phyloP scores from a whole-genome alignment of 768 basidiomycete genomes.

The Scleroderma bovista region DNA sequence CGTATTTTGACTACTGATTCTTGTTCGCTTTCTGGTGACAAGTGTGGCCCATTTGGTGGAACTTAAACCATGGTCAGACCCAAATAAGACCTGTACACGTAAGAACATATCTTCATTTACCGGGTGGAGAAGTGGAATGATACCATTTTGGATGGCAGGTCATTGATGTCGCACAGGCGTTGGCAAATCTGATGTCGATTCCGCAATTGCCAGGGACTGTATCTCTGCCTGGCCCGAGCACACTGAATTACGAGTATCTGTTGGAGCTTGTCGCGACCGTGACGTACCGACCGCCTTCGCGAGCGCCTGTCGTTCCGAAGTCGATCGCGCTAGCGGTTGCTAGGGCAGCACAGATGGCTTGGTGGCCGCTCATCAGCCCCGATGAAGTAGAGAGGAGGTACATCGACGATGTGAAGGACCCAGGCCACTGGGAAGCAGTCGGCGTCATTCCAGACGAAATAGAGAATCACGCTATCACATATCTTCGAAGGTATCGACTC shows the following conservation, averaged over 20 bases:
- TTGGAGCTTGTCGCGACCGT: slow-evolving; percentile 73
- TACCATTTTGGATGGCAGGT: slow-evolving; percentile 45
- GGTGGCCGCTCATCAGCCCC: slow-evolving; percentile 91
- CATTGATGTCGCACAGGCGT: slow-evolving; percentile 88
- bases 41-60: slow-evolving; percentile 95
- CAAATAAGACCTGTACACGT: slow-evolving; percentile 90
- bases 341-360: slow-evolving; percentile 54
- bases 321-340: slow-evolving; percentile 59
- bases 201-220: slow-evolving; percentile 63
- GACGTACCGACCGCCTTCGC: slow-evolving; percentile 69
- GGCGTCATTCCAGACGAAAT: slow-evolving; percentile 79
- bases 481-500: slow-evolving; percentile 83
- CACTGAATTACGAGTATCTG: slow-evolving; percentile 77
- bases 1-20: slow-evolving; percentile 11
- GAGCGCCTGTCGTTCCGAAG: slow-evolving; percentile 75
- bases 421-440: slow-evolving; percentile 79
- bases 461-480: slow-evolving; percentile 84
- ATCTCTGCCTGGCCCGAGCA: slow-evolving; percentile 84
- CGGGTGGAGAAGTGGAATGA: slow-evolving; percentile 9
- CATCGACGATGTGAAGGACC: slow-evolving; percentile 70
- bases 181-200: slow-evolving; percentile 67
- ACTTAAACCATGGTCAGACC: slow-evolving; percentile 84
- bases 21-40: slow-evolving; percentile 3
- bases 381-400: slow-evolving; percentile 89
- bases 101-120: slow-evolving; percentile 29